Percentiles rank a stretch among this genome's conserved stretches.
These are phyloP conservation scores for Knoxdaviesia proteae DNA, from an alignment of 2,329 filamentous ascomycete species.

Conservation along the genomic window DNA sequence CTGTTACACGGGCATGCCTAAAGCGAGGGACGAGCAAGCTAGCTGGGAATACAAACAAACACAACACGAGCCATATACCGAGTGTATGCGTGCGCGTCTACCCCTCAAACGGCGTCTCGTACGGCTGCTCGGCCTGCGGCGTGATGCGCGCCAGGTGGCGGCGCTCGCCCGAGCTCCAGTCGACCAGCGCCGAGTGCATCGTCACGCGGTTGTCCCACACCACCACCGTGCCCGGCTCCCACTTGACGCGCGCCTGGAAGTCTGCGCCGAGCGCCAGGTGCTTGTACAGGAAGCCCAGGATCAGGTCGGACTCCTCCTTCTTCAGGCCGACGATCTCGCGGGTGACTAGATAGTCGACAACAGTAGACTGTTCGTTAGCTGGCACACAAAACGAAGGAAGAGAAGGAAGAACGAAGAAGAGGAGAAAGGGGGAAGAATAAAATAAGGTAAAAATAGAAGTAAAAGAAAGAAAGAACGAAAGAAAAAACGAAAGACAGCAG, in stretches of 20 bases:
- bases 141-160: slow-evolving; percentile 67
- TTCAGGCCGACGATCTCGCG: slow-evolving; percentile 65
- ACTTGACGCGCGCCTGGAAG: slow-evolving; percentile 37
- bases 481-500: not conserved
- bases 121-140: slow-evolving; percentile 60
- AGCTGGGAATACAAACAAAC: too few species aligned
- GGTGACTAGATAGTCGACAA: slow-evolving; percentile 18
- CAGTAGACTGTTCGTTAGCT: not conserved
- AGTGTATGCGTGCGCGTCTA: not conserved
- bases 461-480: not conserved
- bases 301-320: slow-evolving; percentile 41
- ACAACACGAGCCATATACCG: too few species aligned
- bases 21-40: too few species aligned
- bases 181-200: slow-evolving; percentile 56
- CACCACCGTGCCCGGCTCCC: slow-evolving; percentile 61
- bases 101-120: slow-evolving; percentile 36
- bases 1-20: too few species aligned
- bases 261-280: not conserved
- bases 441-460: not conserved
- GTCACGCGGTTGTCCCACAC: slow-evolving; percentile 76
- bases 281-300: not conserved
- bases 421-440: not conserved
- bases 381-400: not conserved
- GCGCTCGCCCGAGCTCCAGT: slow-evolving; percentile 63
- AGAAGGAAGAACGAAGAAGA: not conserved